Percentiles rank a stretch among this genome's conserved stretches.
phyloP scores from a whole-genome alignment of 371 early-diverging fungal species.

The Mortierella sp. region DNA sequence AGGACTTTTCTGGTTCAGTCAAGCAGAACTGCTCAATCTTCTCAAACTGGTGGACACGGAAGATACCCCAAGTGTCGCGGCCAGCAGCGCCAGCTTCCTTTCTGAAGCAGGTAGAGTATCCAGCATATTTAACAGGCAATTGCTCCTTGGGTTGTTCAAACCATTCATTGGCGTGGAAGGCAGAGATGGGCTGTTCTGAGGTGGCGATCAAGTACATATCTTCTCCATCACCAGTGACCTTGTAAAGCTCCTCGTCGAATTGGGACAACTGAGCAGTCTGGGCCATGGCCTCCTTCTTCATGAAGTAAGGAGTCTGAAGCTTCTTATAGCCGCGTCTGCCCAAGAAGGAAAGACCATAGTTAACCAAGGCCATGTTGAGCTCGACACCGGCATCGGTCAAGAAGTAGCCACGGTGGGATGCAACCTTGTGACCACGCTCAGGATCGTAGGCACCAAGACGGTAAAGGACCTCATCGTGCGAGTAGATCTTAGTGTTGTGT shows the following conservation, averaged over 20 bases:
- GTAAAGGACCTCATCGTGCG: slow-evolving; percentile 95
- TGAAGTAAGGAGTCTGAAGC: slow-evolving; percentile 99
- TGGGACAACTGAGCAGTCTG: slow-evolving; percentile 99
- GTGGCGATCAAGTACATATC: slow-evolving; percentile 99
- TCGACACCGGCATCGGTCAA: slow-evolving; percentile 96
- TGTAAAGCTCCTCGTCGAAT: slow-evolving; percentile 99
- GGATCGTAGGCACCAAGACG: slow-evolving; percentile 95
- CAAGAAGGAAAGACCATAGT: slow-evolving; percentile 98
- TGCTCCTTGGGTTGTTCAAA: slow-evolving; percentile 92
- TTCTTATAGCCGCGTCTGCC: slow-evolving; percentile 91
- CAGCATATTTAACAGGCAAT: slow-evolving; percentile 97
- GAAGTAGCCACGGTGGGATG: slow-evolving; percentile 99
- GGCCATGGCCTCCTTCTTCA: slow-evolving; percentile 98
- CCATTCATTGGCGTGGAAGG: slow-evolving; percentile 98
- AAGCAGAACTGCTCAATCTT: slow-evolving; percentile 99
- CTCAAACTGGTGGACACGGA: slow-evolving; percentile 99
- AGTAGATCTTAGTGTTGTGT: slow-evolving; percentile 80
- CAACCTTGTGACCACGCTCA: slow-evolving; percentile 93
- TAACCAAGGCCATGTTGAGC: slow-evolving; percentile 96
- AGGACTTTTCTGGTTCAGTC: slow-evolving; percentile 96
- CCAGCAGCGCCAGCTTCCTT: slow-evolving; percentile 99
- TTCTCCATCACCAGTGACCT: slow-evolving; percentile 90
- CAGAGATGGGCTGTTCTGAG: slow-evolving; percentile 99
- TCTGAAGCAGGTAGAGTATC: slow-evolving; percentile 99
- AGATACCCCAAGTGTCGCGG: slow-evolving; percentile 99